Percentiles rank a stretch among this genome's conserved stretches.
These are phyloP conservation scores for Amniculicola lignicola DNA, from an alignment of 495 filamentous ascomycete genomes.

Conservation along the genomic window DNA sequence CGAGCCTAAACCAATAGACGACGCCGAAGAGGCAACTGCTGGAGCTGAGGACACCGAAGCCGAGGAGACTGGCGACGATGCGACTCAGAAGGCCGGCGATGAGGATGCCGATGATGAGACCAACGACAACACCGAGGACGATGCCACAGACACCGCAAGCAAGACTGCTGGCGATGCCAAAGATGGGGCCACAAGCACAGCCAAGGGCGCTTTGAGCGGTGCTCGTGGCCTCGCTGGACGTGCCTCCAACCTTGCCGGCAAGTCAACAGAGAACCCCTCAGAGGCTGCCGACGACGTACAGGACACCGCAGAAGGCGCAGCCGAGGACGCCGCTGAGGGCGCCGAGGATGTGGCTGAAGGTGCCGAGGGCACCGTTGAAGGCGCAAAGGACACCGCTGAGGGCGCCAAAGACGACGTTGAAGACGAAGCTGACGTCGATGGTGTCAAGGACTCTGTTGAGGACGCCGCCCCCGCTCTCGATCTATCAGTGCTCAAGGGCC, in stretches of 20 bases:
- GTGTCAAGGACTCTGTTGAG: constrained; percentile 34
- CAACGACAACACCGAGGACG: constrained; percentile 24
- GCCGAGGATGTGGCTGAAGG: constrained; percentile 24
- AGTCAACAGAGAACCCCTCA: constrained; percentile 18
- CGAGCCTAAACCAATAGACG: constrained; percentile 42
- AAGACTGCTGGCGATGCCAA: constrained; percentile 28
- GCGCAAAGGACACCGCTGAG: constrained; percentile 26
- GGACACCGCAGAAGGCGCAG: constrained; percentile 17
- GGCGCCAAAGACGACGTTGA: constrained; percentile 22
- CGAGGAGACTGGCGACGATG: constrained; percentile 37
- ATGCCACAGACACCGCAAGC: constrained; percentile 26
- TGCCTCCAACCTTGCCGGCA: constrained; percentile 31
- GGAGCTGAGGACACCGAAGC: constrained; percentile 30
- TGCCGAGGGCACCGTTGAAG: constrained; percentile 31
- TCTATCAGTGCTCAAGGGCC: constrained; percentile 54
- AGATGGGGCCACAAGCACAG: constrained; percentile 30
- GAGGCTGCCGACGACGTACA: constrained; percentile 8
- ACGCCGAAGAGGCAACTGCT: constrained; percentile 36
- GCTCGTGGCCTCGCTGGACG: constrained; percentile 39
- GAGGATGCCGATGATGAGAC: constrained; percentile 40
- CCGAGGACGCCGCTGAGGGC: constrained; percentile 23
- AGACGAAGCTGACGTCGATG: constrained; percentile 33
- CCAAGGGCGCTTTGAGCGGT: constrained; percentile 25
- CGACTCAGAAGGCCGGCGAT: constrained; percentile 39
- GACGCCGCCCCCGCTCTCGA: constrained; percentile 43